phyloP scores from a whole-genome alignment of 1,284 basidiomycete species.

The Peniophora sp. region DNA sequence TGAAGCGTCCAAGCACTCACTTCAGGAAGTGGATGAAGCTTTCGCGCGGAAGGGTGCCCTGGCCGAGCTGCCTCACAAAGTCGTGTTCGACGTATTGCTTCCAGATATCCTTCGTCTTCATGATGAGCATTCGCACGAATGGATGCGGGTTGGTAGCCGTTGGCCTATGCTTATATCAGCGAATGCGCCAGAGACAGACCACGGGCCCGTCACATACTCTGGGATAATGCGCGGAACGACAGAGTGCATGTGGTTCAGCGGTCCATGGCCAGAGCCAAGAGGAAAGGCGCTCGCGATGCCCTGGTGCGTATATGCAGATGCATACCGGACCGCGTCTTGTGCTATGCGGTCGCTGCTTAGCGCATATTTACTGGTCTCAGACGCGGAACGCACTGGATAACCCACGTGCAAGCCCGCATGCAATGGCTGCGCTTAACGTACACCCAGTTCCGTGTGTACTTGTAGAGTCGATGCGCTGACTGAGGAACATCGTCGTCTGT shows the following conservation, averaged over 20 bases:
- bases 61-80: slow-evolving; percentile 72
- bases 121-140: slow-evolving; percentile 62
- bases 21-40: slow-evolving; percentile 84
- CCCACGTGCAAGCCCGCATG: slow-evolving; percentile 58
- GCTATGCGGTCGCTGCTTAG: slow-evolving; percentile 28
- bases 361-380: neutral
- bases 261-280: slow-evolving; percentile 77
- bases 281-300: slow-evolving; percentile 70
- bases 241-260: slow-evolving; percentile 81
- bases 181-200: neutral
- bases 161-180: slow-evolving; percentile 32
- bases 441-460: slow-evolving; percentile 94
- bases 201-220: slow-evolving; percentile 34
- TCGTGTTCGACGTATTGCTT: slow-evolving; percentile 76
- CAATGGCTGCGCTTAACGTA: slow-evolving; percentile 81
- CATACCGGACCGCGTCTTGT: slow-evolving; percentile 69
- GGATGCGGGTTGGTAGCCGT: slow-evolving; percentile 59
- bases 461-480: slow-evolving; percentile 57
- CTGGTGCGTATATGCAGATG: slow-evolving; percentile 51
- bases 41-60: slow-evolving; percentile 57
- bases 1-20: slow-evolving; percentile 27
- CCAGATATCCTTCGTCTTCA: slow-evolving; percentile 52
- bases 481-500: slow-evolving; percentile 48
- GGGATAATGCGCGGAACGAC: slow-evolving; percentile 45
- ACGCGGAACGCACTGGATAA: slow-evolving; percentile 26